phyloP scores from a whole-genome alignment of 495 filamentous ascomycete genomes.

The Talaromyces wortmannii region DNA sequence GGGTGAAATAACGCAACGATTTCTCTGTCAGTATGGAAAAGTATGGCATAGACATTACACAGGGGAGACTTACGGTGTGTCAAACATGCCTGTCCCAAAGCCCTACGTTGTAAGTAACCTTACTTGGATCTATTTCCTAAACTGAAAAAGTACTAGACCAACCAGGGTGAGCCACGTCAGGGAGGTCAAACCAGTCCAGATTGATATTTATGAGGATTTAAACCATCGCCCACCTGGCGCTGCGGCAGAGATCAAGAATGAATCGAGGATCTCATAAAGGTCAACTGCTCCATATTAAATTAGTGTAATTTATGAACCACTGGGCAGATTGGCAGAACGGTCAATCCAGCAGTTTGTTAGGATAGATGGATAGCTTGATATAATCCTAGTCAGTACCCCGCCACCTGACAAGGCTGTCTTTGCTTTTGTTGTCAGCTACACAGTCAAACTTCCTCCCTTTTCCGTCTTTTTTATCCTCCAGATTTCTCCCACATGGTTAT shows the following conservation, averaged over 20 bases:
- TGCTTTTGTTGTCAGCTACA: not conserved
- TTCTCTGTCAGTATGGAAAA: not conserved
- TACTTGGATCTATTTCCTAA: not conserved
- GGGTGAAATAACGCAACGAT: not conserved
- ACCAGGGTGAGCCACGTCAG: not conserved
- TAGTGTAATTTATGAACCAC: not conserved
- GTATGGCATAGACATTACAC: not conserved
- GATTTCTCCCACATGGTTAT: not conserved
- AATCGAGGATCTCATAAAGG: not conserved
- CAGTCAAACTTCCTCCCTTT: not conserved
- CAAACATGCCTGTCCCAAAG: not conserved
- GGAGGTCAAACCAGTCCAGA: not conserved
- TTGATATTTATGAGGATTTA: not conserved
- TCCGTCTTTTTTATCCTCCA: not conserved
- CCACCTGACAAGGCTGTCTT: not conserved
- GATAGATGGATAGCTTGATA: not conserved
- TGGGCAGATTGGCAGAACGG: not conserved
- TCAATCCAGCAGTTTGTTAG: not conserved
- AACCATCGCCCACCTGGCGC: not conserved
- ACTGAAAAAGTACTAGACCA: not conserved
- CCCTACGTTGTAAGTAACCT: not conserved
- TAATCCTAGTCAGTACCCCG: not conserved
- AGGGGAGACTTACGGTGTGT: not conserved
- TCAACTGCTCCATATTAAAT: not conserved
- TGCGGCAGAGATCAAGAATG: not conserved